Evolutionary conservation across 495 filamentous ascomycete genomes (phyloP), one percentile per base, ranked within the genome.

Genomic region (Neurospora tetrasperma): DNA sequence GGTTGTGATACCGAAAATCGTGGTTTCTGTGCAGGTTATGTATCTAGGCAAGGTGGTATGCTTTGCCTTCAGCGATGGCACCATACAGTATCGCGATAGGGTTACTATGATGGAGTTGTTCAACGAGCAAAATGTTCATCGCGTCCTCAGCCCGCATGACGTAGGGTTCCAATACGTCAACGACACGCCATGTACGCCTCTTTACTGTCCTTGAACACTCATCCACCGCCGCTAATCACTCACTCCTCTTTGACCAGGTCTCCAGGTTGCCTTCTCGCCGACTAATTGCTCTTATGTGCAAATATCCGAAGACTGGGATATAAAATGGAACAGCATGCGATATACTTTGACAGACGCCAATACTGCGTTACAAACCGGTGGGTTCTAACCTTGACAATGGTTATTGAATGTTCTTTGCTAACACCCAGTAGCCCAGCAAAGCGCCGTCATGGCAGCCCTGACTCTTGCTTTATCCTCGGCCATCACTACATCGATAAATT

Each of bases 51-150:
- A 87, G 70, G 84, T 90, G 10, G 74, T 96, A 3, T 90, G 89
- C 62, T 82, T 96, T 70, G 85, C 85, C 12, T 90, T 90, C 70
- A 91, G 90, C 75, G 93, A 96, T 76, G 92, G 93, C 18, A 90
- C 90, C 0, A 84, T 94, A 39, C 87, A 93, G 70, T 93, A 94
- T 78, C 89, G 93, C 69, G 90, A 96, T 73, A 87, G 92, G 12
- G 82, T 84, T 71, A 91, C 89, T 5, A 89, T 96, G 89, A 80
- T 85, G 2, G 81, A 88, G 44, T 84, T 94, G 2, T 89, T 85
- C 73, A 84, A 86, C 12, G 84, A 91, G 71, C 84, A 84, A n/a
- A 89, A 90, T 76, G 73, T 86, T 12, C 87, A 88, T 68, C 88
- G 84, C 31, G 89, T 96, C 62, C 90, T 85, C 46, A 90, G 88